A percentile compares a stretch with the other conserved stretches of the same genome.
Evolutionary conservation across 768 basidiomycete genomes (phyloP).

Genomic region (Chalciporus chontae): DNA sequence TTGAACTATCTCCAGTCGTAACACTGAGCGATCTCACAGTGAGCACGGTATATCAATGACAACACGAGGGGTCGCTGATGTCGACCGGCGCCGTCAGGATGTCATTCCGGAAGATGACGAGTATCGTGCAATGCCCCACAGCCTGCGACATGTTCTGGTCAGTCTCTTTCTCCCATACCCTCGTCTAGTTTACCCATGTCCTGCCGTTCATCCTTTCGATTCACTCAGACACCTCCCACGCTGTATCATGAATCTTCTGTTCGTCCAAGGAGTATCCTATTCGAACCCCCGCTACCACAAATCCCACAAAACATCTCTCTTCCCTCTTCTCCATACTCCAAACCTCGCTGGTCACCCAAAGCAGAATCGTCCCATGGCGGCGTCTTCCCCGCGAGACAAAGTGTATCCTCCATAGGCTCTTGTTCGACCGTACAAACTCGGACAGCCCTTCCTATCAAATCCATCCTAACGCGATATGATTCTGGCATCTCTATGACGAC

Average conservation of each 20-base stretch:
- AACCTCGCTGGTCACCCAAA: constrained; percentile 16
- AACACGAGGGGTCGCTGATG: constrained; percentile 19
- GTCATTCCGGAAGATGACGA: constrained; percentile 27
- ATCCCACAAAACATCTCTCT: not conserved
- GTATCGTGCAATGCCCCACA: constrained; percentile 28
- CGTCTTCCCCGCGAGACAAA: constrained; percentile 29
- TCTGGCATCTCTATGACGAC: constrained; percentile 46
- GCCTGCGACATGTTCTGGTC: constrained; percentile 29
- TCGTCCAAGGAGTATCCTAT: constrained; percentile 28
- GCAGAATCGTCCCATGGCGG: constrained; percentile 16
- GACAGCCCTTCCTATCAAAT: constrained; percentile 37
- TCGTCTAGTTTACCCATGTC: constrained; percentile 4
- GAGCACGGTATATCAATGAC: constrained; percentile 21
- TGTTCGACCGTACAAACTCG: constrained; percentile 29
- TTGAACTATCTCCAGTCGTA: constrained; percentile 21
- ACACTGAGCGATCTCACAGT: constrained; percentile 26
- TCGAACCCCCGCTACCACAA: constrained; percentile 16
- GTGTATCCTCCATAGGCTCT: constrained; percentile 39
- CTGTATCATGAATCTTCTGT: constrained; percentile 5
- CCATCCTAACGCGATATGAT: constrained; percentile 53
- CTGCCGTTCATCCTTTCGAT: constrained; percentile 1
- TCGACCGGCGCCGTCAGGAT: constrained; percentile 22
- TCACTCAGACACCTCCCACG: constrained; percentile 22
- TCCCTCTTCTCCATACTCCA: constrained; percentile 18
- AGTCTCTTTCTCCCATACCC: constrained; percentile 9